These are phyloP conservation scores for Dictyostelium intermedium DNA, from an alignment of 78 protist genomes.

Conservation along the genomic window DNA sequence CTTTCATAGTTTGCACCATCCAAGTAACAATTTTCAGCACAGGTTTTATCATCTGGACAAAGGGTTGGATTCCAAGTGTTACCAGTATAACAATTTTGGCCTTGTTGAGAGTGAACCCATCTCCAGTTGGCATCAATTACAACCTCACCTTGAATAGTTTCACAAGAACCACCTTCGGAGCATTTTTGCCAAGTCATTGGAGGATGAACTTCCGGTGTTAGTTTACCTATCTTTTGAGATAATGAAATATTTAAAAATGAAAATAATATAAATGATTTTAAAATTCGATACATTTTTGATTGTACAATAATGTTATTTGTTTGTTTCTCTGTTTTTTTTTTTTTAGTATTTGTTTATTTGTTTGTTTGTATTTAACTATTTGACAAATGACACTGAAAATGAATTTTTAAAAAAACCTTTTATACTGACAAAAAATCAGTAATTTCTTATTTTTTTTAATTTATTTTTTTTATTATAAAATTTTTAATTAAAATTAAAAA, in stretches of 20 bases:
- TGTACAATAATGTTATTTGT: background rate
- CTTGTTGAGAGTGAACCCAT: slow-evolving; percentile 63
- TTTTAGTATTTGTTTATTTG: no score
- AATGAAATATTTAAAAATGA: background rate
- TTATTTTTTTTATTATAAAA: no score
- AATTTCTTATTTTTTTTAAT: no score
- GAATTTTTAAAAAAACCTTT: background rate
- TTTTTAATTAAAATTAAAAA: no score
- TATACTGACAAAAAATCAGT: background rate
- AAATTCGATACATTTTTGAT: background rate
- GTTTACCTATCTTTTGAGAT: slow-evolving; percentile 40
- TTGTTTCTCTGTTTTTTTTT: background rate
- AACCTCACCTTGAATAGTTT: background rate
- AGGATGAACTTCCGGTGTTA: slow-evolving; percentile 62
- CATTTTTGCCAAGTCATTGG: slow-evolving; percentile 64
- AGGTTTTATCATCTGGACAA: slow-evolving; percentile 80
- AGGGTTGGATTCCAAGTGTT: slow-evolving; percentile 47
- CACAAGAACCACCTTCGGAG: slow-evolving; percentile 15
- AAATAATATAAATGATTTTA: background rate
- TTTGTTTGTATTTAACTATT: no score
- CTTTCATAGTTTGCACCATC: slow-evolving; percentile 76
- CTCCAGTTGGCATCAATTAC: slow-evolving; percentile 82
- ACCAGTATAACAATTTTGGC: slow-evolving; percentile 85
- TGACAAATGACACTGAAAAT: background rate
- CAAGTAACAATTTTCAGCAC: slow-evolving; percentile 71